Conservation (phyloP, 495 filamentous ascomycete species). For the Aspergillus coremiiformis region DNA sequence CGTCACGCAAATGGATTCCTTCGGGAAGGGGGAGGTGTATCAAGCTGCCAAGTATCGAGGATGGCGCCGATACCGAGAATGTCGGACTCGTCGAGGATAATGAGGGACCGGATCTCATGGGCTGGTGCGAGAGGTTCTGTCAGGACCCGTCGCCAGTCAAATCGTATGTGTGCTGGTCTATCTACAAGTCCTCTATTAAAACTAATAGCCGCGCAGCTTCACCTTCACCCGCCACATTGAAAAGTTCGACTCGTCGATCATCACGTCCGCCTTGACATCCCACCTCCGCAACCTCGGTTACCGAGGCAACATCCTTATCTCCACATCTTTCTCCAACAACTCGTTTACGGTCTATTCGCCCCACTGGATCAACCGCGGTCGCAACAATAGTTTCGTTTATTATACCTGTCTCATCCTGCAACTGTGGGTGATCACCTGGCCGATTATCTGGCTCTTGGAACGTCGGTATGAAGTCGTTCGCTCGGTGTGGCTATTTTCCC, state of each 20-base stretch:
- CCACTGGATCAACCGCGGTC: slow-evolving; percentile 40
- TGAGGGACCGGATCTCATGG: slow-evolving; percentile 14
- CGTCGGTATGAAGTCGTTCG: slow-evolving; percentile 33
- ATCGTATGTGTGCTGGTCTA: slow-evolving; percentile 22
- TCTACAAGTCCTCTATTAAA: not conserved
- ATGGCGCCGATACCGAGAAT: slow-evolving; percentile 1
- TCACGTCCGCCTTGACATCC: slow-evolving; percentile 28
- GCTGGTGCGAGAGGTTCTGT: slow-evolving; percentile 39
- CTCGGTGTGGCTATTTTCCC: slow-evolving; percentile 10
- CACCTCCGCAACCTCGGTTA: slow-evolving; percentile 40
- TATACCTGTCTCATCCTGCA: slow-evolving; percentile 35
- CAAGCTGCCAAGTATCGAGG: slow-evolving; percentile 9
- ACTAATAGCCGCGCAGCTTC: slow-evolving; percentile 21
- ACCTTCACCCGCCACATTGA: slow-evolving; percentile 29
- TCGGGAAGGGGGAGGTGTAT: slow-evolving; percentile 4
- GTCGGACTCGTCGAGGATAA: slow-evolving; percentile 10
- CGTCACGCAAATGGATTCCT: slow-evolving; percentile 18
- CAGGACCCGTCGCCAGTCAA: slow-evolving; percentile 32
- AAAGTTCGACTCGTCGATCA: slow-evolving; percentile 26
- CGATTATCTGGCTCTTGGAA: slow-evolving; percentile 36
- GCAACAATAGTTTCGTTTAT: slow-evolving; percentile 30
- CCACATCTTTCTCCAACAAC: slow-evolving; percentile 16
- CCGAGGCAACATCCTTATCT: slow-evolving; percentile 26
- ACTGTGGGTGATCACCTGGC: slow-evolving; percentile 42
- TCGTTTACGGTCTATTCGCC: slow-evolving; percentile 38